Base-by-base conservation (phyloP, 1,284 basidiomycete species). In the Jaminaea rosea region DNA sequence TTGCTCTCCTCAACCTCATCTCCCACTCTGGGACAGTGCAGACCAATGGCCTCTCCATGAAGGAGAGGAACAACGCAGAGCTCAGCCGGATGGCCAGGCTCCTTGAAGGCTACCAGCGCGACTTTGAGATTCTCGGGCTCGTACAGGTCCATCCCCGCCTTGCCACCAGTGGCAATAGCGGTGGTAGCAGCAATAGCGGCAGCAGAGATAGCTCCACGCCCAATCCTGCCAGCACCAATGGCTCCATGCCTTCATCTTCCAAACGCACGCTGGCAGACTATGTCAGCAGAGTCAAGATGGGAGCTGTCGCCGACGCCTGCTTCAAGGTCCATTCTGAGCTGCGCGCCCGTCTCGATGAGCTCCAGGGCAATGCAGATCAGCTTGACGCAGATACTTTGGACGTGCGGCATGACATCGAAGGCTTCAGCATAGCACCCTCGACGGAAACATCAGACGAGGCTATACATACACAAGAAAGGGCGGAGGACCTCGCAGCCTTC, bases 1-100 rank as follows among this genome's bases (percentile, higher is more conserved):
- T 72, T 3, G 71, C 68, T 0, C 50, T 73, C 3, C 47, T 51
- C 26, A 72, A 73, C 44, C 59, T 73, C n/a, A 47, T 63, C 27
- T 46, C 58, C 5, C 69, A 73, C 41, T 55, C 70, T 19, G 50
- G 51, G 21, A 63, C 57, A n/a, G 62, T 73, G 44, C 57, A 65
- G 26, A 48, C 49, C 13, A 64, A 59, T 1, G 56, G 58, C 10
- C 48, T 55, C 17, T 61, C 57, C 3, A 53, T 68, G 26, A 56
- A 57, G 6, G 56, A 59, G 21, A 49, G 62, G 15, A 59, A 60
- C 15, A 48, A 49, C 24, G 59, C 53, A 28, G 69, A 72, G 47
- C 54, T 72, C 17, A 53, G 44, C 1, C 45, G 63, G 10, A 73
- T 72, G 68, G 52, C 65, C 36, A 56, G 52, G 11, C 50, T 73